Conservation (phyloP, 2,329 filamentous ascomycete species). For the Penicillium frequentans region DNA sequence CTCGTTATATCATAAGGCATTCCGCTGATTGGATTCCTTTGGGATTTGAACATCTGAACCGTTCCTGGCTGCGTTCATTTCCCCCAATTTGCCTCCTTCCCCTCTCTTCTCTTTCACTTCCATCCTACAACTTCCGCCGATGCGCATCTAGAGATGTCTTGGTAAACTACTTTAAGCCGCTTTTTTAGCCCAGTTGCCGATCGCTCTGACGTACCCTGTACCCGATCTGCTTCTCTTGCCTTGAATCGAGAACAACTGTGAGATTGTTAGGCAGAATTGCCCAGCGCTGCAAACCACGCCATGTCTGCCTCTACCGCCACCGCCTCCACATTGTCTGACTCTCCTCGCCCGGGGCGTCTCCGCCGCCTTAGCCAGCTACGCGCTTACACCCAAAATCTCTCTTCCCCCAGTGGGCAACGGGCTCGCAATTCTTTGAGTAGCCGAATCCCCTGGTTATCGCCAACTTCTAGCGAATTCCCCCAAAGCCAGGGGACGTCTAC, state of each 20-base stretch:
- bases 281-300: conserved; percentile 1
- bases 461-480: conserved; percentile 22
- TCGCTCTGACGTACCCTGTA: background rate
- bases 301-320: conserved; percentile 38
- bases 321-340: conserved; percentile 37
- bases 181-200: conserved; percentile 17
- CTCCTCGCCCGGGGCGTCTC: conserved; percentile 35
- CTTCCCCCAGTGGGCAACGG: conserved; percentile 25
- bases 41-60: background rate
- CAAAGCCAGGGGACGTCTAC: conserved; percentile 20
- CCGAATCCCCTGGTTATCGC: conserved; percentile 37
- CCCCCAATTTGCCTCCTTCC: background rate
- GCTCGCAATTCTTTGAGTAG: conserved; percentile 38
- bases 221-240: background rate
- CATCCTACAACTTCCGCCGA: background rate
- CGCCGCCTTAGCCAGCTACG: conserved; percentile 44
- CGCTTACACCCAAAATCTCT: conserved; percentile 37
- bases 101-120: background rate
- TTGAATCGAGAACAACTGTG: background rate
- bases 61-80: background rate
- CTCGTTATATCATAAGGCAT: background rate
- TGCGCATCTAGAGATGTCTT: background rate
- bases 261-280: background rate
- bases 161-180: background rate
- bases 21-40: background rate